Conservation (phyloP, 2,329 filamentous ascomycete species). For the Botrytis galanthina region DNA sequence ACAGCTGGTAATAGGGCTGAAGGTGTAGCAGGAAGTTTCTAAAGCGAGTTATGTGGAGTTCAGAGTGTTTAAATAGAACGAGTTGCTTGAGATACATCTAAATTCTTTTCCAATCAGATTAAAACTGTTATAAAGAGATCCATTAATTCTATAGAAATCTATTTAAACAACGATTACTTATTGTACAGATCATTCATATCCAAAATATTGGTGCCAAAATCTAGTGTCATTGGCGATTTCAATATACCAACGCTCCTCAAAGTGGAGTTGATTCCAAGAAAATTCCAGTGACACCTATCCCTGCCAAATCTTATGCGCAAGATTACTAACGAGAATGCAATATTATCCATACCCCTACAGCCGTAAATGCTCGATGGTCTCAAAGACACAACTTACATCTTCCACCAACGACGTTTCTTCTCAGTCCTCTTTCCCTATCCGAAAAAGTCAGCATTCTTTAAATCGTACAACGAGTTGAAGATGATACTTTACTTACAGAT, state of each 20-base stretch:
- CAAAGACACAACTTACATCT: no score
- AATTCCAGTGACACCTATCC: neutral
- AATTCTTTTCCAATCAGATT: neutral
- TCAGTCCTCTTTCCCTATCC: neutral
- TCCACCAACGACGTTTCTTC: neutral
- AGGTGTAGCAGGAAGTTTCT: no score
- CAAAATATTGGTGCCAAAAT: neutral
- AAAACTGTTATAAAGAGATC: neutral
- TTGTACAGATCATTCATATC: neutral
- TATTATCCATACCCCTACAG: no score
- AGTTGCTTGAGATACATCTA: no score
- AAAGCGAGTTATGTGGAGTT: no score
- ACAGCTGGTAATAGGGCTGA: no score
- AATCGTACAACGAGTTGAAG: neutral
- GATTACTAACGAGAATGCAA: neutral
- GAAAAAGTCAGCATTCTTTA: neutral
- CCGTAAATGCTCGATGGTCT: no score
- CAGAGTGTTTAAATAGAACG: no score
- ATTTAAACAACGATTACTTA: neutral
- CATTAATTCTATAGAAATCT: neutral
- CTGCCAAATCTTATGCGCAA: rapidly evolving
- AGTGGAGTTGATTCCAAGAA: neutral
- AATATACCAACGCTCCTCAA: neutral
- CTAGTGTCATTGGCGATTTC: neutral
- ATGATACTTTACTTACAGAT: neutral